These are phyloP conservation scores for Microcos paniculata DNA, from an alignment of 345 rosid genomes.

Conservation along the genomic window DNA sequence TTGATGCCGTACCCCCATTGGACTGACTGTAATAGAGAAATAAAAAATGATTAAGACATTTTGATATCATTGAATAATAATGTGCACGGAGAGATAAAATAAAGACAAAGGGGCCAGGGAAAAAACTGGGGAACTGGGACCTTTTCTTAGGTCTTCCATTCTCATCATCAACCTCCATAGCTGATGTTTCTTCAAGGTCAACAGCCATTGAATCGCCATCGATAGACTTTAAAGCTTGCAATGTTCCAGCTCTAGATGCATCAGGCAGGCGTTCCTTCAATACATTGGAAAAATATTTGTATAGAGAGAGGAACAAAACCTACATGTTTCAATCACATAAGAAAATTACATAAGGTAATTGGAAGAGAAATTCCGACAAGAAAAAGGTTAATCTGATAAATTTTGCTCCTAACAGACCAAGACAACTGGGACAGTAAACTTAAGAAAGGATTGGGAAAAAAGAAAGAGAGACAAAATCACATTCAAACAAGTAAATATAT, in stretches of 20 bases:
- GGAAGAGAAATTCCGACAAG: not conserved
- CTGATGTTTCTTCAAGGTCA: slow-evolving; percentile 50
- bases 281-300: slow-evolving; percentile 63
- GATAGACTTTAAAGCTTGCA: slow-evolving; percentile 57
- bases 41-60: not conserved
- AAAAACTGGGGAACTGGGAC: not conserved
- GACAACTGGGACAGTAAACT: not conserved
- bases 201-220: slow-evolving; percentile 53
- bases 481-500: not conserved
- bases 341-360: slow-evolving; percentile 6
- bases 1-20: slow-evolving; percentile 41
- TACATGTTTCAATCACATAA: slow-evolving; percentile 26
- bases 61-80: not conserved
- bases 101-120: not conserved
- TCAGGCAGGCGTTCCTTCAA: slow-evolving; percentile 82
- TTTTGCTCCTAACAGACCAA: not conserved
- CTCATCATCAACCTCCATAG: slow-evolving; percentile 83
- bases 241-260: slow-evolving; percentile 54
- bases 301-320: slow-evolving; percentile 68
- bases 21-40: slow-evolving; percentile 38
- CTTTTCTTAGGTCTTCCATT: slow-evolving; percentile 58
- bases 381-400: not conserved
- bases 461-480: not conserved
- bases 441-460: not conserved
- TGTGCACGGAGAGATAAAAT: not conserved